Base-by-base conservation (phyloP, 371 early-diverging fungal genomes). In the Chytridiales sp. region DNA sequence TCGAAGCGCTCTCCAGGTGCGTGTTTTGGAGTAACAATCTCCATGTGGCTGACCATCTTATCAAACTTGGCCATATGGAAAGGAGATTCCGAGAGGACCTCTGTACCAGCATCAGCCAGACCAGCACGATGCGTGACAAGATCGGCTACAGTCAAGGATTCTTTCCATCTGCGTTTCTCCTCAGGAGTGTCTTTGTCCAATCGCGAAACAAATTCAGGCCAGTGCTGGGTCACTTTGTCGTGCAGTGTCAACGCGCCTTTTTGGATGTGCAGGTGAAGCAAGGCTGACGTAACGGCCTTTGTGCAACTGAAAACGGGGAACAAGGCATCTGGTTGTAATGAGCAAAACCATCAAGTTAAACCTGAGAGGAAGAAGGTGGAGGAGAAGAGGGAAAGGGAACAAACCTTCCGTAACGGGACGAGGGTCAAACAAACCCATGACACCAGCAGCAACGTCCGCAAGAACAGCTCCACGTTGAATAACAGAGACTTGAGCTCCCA, bases 291-390 rank as follows among this genome's bases (percentile, higher is more conserved):
- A 30, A 69, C 31, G 4, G 65, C 57, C 55, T 69, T 69, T 11
- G 62, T 53, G 46, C 47, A 56, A 17, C 57, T 56, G 53, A 66
- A 70, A 4, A 66, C 66, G 17, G 66, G 66, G 56, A 66, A 66
- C 4, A 70, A 38, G 4, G 70, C 43, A 36, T 66, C 58, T 44
- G 44, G 17, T 15, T n/a, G n/a, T 6, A 17, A 17, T 6, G 31
- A 9, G 11, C 19, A 4, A 39, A 35, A 11, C 15, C 13, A 27
- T 4, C 30, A 29, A n/a, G 61, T 40, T 61, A 41, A 26, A 27
- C 21, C 22, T 47, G 29, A 19, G 47, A 15, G 29, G 29, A 19
- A 19, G 29, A 29, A 35, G 46, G 21, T 8, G 24, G 24, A 15
- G 11, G 19, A 11, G 26, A 11, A 9, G 44, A 47, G 17, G 6